Conservation (phyloP, 23 red algal species). For the Gracilaria domingensis region DNA sequence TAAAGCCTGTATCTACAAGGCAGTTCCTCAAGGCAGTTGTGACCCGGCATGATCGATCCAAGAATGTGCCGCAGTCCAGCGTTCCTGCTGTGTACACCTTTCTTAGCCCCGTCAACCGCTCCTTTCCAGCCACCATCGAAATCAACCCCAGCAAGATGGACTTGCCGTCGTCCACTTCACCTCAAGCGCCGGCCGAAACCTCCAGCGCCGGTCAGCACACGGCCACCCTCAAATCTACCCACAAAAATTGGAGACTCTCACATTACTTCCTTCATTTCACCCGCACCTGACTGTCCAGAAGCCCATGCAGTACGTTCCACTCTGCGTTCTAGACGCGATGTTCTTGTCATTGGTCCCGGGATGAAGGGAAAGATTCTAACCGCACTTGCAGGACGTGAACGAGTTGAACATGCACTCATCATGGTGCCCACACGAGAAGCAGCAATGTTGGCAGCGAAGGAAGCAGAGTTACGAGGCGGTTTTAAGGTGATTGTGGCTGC, state of each 20-base stretch:
- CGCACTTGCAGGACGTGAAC: conserved; percentile 42
- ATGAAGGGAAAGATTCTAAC: conserved; percentile 18
- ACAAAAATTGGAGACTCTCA: background rate
- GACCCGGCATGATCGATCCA: too few relatives aligned
- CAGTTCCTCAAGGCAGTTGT: too few relatives aligned
- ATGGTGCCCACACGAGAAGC: conserved; percentile 44
- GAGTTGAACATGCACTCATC: conserved; percentile 57
- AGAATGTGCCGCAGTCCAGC: background rate
- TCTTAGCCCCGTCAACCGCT: background rate
- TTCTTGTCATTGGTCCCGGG: conserved; percentile 12
- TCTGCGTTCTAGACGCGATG: conserved; percentile 11
- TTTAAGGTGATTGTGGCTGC: conserved; percentile 45
- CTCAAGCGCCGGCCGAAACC: conserved; percentile 7
- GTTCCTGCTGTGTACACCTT: background rate
- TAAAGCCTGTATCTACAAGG: too few relatives aligned
- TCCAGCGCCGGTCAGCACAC: background rate
- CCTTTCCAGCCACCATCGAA: background rate
- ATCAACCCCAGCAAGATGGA: conserved; percentile 1
- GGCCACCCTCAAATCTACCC: background rate
- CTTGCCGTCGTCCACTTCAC: conserved; percentile 28
- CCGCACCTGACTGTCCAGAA: background rate
- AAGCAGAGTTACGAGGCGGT: conserved; percentile 29
- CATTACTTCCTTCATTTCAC: conserved; percentile 10
- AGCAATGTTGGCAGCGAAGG: conserved; percentile 30
- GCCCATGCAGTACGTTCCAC: background rate